phyloP scores from a whole-genome alignment of 352 stramenopile species.

The Albugo candida region DNA sequence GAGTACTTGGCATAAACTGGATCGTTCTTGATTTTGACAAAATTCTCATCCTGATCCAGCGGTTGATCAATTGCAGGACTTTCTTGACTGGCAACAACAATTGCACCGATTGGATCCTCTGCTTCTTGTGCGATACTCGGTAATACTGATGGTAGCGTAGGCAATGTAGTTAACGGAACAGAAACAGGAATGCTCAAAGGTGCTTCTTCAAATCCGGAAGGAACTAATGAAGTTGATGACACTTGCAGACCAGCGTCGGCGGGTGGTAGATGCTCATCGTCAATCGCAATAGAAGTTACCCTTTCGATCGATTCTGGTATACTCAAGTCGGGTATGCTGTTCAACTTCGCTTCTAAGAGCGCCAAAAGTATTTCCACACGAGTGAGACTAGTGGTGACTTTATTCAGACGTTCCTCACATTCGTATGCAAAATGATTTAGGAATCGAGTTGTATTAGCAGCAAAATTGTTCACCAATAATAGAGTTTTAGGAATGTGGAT shows the following conservation, averaged over 20 bases:
- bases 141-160: conserved; percentile 14
- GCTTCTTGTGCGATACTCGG: conserved; percentile 5
- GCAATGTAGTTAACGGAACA: conserved; percentile 5
- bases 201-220: not conserved
- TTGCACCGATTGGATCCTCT: conserved; percentile 11
- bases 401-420: conserved; percentile 59
- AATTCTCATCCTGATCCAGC: conserved; percentile 11
- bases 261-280: conserved; percentile 9
- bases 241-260: conserved; percentile 14
- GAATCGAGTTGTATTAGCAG: conserved; percentile 70
- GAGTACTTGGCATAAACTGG: conserved; percentile 46
- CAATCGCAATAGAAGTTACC: conserved; percentile 15
- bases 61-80: conserved; percentile 7
- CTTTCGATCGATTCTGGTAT: conserved; percentile 41
- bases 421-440: conserved; percentile 73
- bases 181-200: too few relatives aligned
- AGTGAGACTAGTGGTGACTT: conserved; percentile 51
- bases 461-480: conserved; percentile 75
- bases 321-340: conserved; percentile 60
- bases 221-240: conserved; percentile 18
- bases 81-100: conserved; percentile 13
- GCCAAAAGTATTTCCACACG: conserved; percentile 66
- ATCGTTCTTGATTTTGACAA: conserved; percentile 70
- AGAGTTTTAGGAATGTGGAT: conserved; percentile 63
- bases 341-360: conserved; percentile 72